Evolutionary conservation across 140 eudicot species (phyloP).

Genomic region (Artemisia princeps): DNA sequence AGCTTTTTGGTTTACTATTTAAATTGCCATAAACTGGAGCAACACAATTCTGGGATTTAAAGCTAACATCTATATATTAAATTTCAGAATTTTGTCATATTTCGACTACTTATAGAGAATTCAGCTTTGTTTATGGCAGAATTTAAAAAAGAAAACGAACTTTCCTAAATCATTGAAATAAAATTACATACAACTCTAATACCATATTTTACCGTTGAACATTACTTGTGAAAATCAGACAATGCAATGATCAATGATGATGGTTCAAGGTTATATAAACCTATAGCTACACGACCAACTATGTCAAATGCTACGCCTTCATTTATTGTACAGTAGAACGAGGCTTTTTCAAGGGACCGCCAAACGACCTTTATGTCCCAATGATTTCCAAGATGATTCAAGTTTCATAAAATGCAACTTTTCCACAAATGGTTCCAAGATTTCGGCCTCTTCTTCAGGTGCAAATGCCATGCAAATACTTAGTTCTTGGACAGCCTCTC

Average conservation of each 20-base stretch:
- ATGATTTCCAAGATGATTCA: constrained; percentile 66
- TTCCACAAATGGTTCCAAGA: constrained; percentile 82
- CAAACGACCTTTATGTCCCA: constrained; percentile 53
- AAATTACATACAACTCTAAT: no score
- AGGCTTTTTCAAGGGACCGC: constrained; percentile 37
- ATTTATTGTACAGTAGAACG: constrained; percentile 4
- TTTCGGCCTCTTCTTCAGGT: constrained; percentile 86
- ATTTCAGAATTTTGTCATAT: no score
- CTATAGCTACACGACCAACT: constrained; percentile 23
- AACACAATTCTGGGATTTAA: no score
- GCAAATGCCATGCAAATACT: constrained; percentile 98
- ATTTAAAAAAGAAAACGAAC: no score
- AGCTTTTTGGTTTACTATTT: no score
- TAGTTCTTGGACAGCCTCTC: constrained; percentile 79
- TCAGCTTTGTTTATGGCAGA: no score
- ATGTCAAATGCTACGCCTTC: not conserved
- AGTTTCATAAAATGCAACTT: constrained; percentile 75
- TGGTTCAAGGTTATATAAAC: constrained; percentile 13
- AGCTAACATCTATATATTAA: no score
- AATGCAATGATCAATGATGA: not conserved
- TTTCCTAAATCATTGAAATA: no score
- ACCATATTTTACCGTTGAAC: no score
- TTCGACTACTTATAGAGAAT: no score
- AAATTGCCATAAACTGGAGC: no score
- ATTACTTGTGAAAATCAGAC: not conserved